Percentiles rank a stretch among this genome's conserved stretches.
Evolutionary conservation across 2,329 filamentous ascomycete species (phyloP).

Genomic region (Hymenoscyphus scutula): DNA sequence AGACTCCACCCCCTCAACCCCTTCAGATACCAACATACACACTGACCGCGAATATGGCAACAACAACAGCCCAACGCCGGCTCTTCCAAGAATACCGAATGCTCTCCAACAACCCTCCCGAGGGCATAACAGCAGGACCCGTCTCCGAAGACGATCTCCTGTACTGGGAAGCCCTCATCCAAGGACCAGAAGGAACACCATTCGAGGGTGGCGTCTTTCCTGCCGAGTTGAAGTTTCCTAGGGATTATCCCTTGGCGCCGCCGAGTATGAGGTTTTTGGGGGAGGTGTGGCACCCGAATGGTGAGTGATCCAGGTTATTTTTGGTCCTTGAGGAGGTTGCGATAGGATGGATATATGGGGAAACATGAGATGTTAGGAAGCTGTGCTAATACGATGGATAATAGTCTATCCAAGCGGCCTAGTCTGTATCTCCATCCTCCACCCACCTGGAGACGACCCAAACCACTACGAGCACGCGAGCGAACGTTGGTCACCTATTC

Average conservation of each 20-base stretch:
- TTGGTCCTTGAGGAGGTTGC: background rate
- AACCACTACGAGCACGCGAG: constrained; percentile 97
- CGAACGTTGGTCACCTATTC: constrained; percentile 94
- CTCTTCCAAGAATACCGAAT: constrained; percentile 96
- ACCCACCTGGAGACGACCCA: constrained; percentile 93
- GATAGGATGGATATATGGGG: background rate
- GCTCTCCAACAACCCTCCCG: constrained; percentile 91
- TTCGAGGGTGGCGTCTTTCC: constrained; percentile 96
- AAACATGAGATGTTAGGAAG: background rate
- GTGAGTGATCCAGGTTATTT: constrained; percentile 46
- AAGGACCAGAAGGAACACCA: constrained; percentile 91
- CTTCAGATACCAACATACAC: background rate
- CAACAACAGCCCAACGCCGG: constrained; percentile 67
- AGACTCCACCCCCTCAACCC: background rate
- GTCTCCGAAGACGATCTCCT: constrained; percentile 93
- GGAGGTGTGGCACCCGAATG: constrained; percentile 95
- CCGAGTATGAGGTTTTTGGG: constrained; percentile 95
- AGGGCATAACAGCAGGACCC: constrained; percentile 94
- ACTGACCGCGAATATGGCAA: constrained; percentile 45
- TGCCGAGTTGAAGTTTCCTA: constrained; percentile 90
- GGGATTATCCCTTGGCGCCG: constrained; percentile 94
- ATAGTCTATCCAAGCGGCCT: constrained; percentile 86
- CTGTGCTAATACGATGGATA: background rate
- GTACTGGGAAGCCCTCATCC: constrained; percentile 93
- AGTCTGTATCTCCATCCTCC: constrained; percentile 97